These are phyloP conservation scores for Pyrenophora graminea DNA, from an alignment of 2,329 filamentous ascomycete genomes.

Conservation along the genomic window DNA sequence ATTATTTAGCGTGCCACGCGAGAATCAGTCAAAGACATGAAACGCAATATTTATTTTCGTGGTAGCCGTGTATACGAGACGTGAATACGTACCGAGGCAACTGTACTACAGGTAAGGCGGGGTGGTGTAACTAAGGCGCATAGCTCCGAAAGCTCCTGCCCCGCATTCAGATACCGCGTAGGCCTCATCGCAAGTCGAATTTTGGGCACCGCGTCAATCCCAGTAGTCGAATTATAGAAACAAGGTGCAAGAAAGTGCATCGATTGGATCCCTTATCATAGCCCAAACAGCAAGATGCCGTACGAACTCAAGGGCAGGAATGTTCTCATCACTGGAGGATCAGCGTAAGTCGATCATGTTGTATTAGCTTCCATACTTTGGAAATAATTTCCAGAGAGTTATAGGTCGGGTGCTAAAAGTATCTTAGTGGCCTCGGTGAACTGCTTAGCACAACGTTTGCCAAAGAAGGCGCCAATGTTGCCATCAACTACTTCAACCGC, in stretches of 20 bases:
- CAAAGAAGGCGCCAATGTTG: conserved; percentile 67
- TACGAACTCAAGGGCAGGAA: conserved; percentile 66
- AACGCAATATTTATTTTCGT: too few species aligned
- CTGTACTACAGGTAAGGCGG: too few species aligned
- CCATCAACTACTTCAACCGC: conserved; percentile 73
- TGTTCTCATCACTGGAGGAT: conserved; percentile 67
- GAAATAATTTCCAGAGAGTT: not conserved
- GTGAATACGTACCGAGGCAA: too few species aligned
- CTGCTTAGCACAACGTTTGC: conserved; percentile 70
- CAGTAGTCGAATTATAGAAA: not conserved
- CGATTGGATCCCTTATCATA: too few species aligned
- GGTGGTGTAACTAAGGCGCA: not conserved
- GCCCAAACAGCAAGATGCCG: conserved; percentile 49
- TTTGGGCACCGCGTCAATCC: not conserved
- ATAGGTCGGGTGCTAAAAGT: not conserved
- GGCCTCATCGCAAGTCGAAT: not conserved
- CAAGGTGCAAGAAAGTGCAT: not conserved
- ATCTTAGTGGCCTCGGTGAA: conserved; percentile 69
- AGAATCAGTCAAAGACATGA: too few species aligned
- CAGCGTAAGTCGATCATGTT: conserved; percentile 54
- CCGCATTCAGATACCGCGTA: too few species aligned
- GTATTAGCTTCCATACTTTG: not conserved
- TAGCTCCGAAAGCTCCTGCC: too few species aligned
- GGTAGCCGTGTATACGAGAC: too few species aligned
- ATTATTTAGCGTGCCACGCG: too few species aligned